phyloP scores from a whole-genome alignment of 2,329 filamentous ascomycete genomes.

The Lasiodiplodia citricola region DNA sequence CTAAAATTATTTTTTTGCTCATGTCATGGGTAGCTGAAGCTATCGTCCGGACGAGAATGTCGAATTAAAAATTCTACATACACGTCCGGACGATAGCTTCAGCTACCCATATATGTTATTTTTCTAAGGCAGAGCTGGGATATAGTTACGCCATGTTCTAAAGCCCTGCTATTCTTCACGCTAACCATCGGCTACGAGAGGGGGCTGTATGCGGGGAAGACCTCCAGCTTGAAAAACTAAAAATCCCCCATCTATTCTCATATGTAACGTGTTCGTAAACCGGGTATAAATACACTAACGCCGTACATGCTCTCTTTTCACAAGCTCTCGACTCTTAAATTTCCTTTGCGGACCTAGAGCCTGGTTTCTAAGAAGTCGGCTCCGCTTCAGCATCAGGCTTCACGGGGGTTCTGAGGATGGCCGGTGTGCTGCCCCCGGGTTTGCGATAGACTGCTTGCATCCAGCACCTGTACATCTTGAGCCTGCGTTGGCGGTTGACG shows the following conservation, averaged over 20 bases:
- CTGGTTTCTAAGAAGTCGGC: background rate
- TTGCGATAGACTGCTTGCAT: constrained; percentile 84
- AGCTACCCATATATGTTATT: no score
- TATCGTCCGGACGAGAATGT: no score
- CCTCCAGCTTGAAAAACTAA: background rate
- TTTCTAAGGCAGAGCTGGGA: no score
- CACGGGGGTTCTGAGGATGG: background rate
- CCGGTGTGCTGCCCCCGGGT: constrained; percentile 36
- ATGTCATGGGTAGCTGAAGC: no score
- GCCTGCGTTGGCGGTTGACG: constrained; percentile 85
- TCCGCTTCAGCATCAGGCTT: background rate
- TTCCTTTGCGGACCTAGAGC: background rate
- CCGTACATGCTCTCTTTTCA: constrained; percentile 1
- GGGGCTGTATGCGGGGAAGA: no score
- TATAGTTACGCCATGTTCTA: no score
- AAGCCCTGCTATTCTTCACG: no score
- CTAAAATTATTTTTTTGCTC: no score
- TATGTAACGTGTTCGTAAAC: background rate
- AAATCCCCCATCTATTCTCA: background rate
- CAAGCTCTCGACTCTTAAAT: background rate
- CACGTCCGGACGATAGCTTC: no score
- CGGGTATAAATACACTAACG: constrained; percentile 20
- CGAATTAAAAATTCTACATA: no score
- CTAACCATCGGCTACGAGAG: no score
- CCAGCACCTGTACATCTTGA: constrained; percentile 99